Base-by-base conservation (phyloP, 495 filamentous ascomycete species). In the Letharia lupina region DNA sequence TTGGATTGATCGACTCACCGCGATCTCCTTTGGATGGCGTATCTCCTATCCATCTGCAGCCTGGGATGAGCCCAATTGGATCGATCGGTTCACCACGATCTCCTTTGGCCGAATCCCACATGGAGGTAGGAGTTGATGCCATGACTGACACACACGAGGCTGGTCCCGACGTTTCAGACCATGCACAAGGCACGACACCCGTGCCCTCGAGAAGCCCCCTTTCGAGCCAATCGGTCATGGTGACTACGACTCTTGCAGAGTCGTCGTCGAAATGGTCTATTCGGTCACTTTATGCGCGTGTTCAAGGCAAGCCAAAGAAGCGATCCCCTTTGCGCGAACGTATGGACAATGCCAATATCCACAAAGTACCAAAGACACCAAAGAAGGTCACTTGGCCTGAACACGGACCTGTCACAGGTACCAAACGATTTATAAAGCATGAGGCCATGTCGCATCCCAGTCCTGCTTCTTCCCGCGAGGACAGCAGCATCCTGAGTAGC, bases 401-500 rank as follows among this genome's bases (percentile, higher is more conserved):
- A 52, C 31, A 31, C 2, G 48, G 48, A 52, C 23, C 48, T 52
- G 48, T 52, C 23, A 52, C 48, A 52, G 23, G 48, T 52, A 52
- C 48, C 23, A 52, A 52, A 52, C 48, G 48, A 5, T 52, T 52
- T 15, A 15, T 52, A 16, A 52, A 52, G 48, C 10, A 31, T 52
- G 23, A 31, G 48, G 8, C 23, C 4, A 52, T 52, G 11, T 52
- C 28, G 28, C 52, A 56, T 56, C 52, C 52, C 52, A 56, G 52
- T 18, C 52, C 52, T 35, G 4, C 52, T 56, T 56, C 52, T 5
- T 56, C 52, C 18, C 28, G 52, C 52, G 52, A 56, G 52, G 52
- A 56, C 52, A 56, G 52, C 28, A 56, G 52, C 15, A 56, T 56
- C 15, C 35, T 56, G 52, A 56, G 52, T 31, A 56, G 52, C 31